Evolutionary conservation across 139 green algal genomes (phyloP), one percentile per base, ranked within the genome.

Genomic region (Chlorella sp.): DNA sequence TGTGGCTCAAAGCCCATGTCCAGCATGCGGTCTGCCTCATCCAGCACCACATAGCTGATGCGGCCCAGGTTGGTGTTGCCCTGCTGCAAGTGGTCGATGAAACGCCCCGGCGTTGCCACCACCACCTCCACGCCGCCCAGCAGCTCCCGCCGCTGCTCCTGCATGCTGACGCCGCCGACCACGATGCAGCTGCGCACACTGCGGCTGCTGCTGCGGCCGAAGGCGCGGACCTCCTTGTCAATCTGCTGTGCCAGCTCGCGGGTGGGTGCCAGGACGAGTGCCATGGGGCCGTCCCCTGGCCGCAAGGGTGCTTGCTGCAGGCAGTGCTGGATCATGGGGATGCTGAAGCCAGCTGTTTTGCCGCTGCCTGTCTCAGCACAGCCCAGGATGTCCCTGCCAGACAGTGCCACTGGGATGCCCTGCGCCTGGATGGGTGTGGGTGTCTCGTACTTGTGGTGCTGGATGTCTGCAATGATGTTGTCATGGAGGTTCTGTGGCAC

Each of bases 231-330:
- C 32, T 70, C 63, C 33, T 70, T 70, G 32, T 70, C 63, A 59
- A 70, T 70, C 63, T 70, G 96, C 88, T 99, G 96, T 26, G 95
- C 95, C 74, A 99, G 85, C 90, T 99, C 96, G 31, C 96, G 90
- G 4, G 96, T 99, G n/a, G 96, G 96, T 1, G 96, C 96, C 33
- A 99, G 90, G 35, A 99, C 96, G 26, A 99, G 88, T 4, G 90
- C 95, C 83, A 95, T 83, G 27, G 91, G 91, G 0, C 91, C 91
- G 55, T 96, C 91, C 1, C 91, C 91, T 3, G 77, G 77, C 31
- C 79, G 60, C 62, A 93, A 32, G 2, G 81, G 70, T 2, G 72
- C 62, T 78, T 94, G 87, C 29, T 86, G 49, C 42, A 94, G 71
- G 75, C 88, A 94, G 72, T 95, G 89, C 80, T 95, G 89, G 17